These are phyloP conservation scores for Diaporthe sp. DNA, from an alignment of 2,329 filamentous ascomycete species.

Conservation along the genomic window DNA sequence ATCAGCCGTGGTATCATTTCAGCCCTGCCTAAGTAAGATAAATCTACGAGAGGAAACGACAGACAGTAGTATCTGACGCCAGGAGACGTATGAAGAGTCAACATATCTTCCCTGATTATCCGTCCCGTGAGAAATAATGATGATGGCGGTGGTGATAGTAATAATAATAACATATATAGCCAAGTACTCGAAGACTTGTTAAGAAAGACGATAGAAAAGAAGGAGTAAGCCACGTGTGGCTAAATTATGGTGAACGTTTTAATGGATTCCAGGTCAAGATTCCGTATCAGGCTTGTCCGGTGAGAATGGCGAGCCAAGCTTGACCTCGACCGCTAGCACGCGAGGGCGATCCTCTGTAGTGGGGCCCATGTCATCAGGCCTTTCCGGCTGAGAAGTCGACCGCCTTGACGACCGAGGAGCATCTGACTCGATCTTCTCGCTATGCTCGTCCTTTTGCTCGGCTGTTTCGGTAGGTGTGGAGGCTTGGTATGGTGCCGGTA, in stretches of 20 bases:
- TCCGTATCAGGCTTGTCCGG: conserved; percentile 17
- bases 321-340: conserved; percentile 32
- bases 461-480: conserved; percentile 11
- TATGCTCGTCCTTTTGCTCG: background rate
- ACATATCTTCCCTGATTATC: background rate
- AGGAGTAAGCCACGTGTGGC: background rate
- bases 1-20: conserved; percentile 29
- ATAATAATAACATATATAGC: conserved; percentile 8
- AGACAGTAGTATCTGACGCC: conserved; percentile 8
- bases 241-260: background rate
- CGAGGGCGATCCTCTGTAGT: background rate
- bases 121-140: background rate
- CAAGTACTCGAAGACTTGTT: background rate
- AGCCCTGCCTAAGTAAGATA: background rate
- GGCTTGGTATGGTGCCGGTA: background rate
- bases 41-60: conserved; percentile 18
- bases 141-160: no score
- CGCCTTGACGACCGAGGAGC: conserved; percentile 3
- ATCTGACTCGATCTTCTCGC: conserved; percentile 3
- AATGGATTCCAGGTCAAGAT: background rate
- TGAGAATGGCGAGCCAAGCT: conserved; percentile 37
- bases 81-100: background rate
- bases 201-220: background rate
- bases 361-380: conserved; percentile 2
- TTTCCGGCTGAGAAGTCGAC: conserved; percentile 7